Evolutionary conservation across 1,284 basidiomycete genomes (phyloP).

Genomic region (Fomitopsis palustris): DNA sequence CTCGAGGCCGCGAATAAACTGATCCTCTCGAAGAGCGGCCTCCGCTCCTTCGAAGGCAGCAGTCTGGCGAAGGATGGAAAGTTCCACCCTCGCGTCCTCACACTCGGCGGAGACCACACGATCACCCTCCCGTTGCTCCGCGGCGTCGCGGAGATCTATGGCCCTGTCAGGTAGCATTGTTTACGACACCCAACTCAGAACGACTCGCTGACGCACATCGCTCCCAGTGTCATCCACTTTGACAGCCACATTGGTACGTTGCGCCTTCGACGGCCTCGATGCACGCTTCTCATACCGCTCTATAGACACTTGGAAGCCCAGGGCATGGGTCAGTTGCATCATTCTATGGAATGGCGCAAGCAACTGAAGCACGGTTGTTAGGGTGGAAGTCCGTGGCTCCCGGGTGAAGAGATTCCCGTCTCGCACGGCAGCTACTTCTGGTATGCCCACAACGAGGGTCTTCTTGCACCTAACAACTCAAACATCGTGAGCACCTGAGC

Average conservation of each 20-base stretch:
- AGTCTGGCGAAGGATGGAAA: constrained; percentile 33
- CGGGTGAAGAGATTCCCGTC: constrained; percentile 32
- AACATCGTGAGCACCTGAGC: constrained; percentile 30
- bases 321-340: constrained; percentile 8
- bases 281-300: background rate
- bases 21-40: constrained; percentile 20
- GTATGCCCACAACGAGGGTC: constrained; percentile 36
- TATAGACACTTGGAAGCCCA: constrained; percentile 32
- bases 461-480: constrained; percentile 33
- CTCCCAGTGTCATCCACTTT: constrained; percentile 38
- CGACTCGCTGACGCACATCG: background rate
- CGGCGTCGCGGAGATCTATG: constrained; percentile 33
- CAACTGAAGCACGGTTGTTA: background rate
- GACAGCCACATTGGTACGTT: constrained; percentile 35
- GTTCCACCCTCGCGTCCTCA: constrained; percentile 34
- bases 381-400: constrained; percentile 29
- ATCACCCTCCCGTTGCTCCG: constrained; percentile 37
- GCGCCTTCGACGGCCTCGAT: background rate
- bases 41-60: constrained; percentile 20
- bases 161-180: constrained; percentile 28
- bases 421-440: constrained; percentile 40
- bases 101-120: constrained; percentile 39
- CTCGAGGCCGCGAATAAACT: constrained; percentile 31
- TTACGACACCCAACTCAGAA: background rate
- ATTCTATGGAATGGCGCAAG: background rate